A percentile compares a stretch with the other conserved stretches of the same genome.
These are phyloP conservation scores for Musa itinerans DNA, from an alignment of 176 grass and related monocot species.

Conservation along the genomic window DNA sequence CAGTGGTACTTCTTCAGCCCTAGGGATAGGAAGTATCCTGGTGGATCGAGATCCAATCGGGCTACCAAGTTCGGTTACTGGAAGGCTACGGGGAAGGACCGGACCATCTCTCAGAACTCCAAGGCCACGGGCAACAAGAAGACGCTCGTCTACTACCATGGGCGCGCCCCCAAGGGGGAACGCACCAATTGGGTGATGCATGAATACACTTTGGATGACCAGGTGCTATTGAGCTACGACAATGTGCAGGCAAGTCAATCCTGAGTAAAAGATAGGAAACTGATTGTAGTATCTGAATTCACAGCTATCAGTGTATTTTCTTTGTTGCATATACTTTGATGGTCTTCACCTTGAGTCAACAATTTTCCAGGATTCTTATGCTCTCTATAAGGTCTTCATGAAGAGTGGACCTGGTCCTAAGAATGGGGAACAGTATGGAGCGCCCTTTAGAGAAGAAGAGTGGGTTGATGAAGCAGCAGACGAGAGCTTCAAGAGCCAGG, in stretches of 20 bases:
- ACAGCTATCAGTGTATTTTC: too few relatives aligned
- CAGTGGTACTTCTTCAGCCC: slow-evolving; percentile 96
- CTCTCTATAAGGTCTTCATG: slow-evolving; percentile 85
- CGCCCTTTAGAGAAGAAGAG: slow-evolving; percentile 75
- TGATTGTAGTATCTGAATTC: too few relatives aligned
- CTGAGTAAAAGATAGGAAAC: background rate
- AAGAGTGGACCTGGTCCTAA: slow-evolving; percentile 80
- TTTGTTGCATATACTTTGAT: too few relatives aligned
- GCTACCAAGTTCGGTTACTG: slow-evolving; percentile 65
- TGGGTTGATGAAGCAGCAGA: slow-evolving; percentile 48
- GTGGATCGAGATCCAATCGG: slow-evolving; percentile 71
- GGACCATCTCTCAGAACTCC: slow-evolving; percentile 34
- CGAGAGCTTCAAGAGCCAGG: background rate
- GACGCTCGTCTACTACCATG: slow-evolving; percentile 69
- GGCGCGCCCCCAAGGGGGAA: slow-evolving; percentile 65
- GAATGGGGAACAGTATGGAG: slow-evolving; percentile 92
- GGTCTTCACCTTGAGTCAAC: too few relatives aligned
- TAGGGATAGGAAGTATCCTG: slow-evolving; percentile 83
- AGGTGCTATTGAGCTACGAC: slow-evolving; percentile 24
- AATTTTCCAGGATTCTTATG: slow-evolving; percentile 41
- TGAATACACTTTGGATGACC: slow-evolving; percentile 31
- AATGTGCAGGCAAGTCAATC: slow-evolving; percentile 19
- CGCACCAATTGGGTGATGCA: slow-evolving; percentile 86
- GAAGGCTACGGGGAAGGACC: slow-evolving; percentile 85
- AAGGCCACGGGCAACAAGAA: slow-evolving; percentile 67